These are phyloP conservation scores for Penicillium crystallinum DNA, from an alignment of 495 filamentous ascomycete species.

Conservation along the genomic window DNA sequence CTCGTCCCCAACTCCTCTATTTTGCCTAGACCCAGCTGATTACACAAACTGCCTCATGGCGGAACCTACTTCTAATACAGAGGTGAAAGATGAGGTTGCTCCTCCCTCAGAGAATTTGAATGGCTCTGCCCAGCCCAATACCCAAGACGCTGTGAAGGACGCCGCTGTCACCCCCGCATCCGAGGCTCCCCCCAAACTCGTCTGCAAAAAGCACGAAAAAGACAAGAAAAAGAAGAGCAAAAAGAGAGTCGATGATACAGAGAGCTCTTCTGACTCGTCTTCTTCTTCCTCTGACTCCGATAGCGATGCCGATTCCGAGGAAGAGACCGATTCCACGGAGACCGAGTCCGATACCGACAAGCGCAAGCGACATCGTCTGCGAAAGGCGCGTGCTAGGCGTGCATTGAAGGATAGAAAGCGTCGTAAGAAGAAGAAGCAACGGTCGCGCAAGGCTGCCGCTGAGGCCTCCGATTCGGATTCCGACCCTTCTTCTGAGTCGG, in stretches of 20 bases:
- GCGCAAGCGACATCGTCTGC: slow-evolving; percentile 24
- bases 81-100: slow-evolving; percentile 29
- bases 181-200: slow-evolving; percentile 24
- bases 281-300: slow-evolving; percentile 16
- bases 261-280: slow-evolving; percentile 22
- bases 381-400: slow-evolving; percentile 46
- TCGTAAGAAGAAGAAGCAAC: slow-evolving; percentile 39
- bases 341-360: slow-evolving; percentile 35
- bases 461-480: slow-evolving; percentile 34
- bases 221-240: slow-evolving; percentile 14
- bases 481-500: slow-evolving; percentile 29
- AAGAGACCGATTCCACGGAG: slow-evolving; percentile 10
- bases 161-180: slow-evolving; percentile 12
- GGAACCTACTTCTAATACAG: slow-evolving; percentile 18
- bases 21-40: slow-evolving; percentile 1
- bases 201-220: slow-evolving; percentile 37
- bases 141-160: slow-evolving; percentile 21
- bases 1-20: neutral
- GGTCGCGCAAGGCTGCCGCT: slow-evolving; percentile 27
- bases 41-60: slow-evolving; percentile 17
- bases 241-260: slow-evolving; percentile 23
- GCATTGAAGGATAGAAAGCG: slow-evolving; percentile 30
- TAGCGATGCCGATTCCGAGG: slow-evolving; percentile 26
- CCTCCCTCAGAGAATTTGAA: slow-evolving; percentile 23
- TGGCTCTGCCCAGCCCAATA: slow-evolving; percentile 11